phyloP scores from a whole-genome alignment of 805 yeast species.

The Komagataella populi region DNA sequence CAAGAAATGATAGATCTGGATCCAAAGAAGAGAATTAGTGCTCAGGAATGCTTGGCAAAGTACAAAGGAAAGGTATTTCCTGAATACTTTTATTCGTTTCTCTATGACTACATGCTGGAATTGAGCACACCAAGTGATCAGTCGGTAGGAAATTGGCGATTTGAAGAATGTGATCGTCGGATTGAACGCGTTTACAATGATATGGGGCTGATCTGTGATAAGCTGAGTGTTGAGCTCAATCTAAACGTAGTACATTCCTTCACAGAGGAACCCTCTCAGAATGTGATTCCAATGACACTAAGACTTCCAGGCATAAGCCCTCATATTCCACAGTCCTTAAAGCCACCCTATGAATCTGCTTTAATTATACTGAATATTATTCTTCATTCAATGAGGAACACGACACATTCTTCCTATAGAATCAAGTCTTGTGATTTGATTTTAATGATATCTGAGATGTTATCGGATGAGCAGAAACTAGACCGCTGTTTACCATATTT shows the following conservation, averaged over 20 bases:
- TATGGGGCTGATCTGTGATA: slow-evolving; percentile 34
- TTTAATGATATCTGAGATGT: slow-evolving; percentile 58
- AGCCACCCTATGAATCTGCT: slow-evolving; percentile 28
- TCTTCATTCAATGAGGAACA: slow-evolving; percentile 45
- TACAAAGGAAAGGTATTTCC: slow-evolving; percentile 50
- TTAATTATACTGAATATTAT: slow-evolving; percentile 45
- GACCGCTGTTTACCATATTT: slow-evolving; percentile 80
- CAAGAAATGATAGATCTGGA: slow-evolving; percentile 48
- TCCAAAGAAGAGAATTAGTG: slow-evolving; percentile 46
- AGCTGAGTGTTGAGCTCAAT: slow-evolving; percentile 21
- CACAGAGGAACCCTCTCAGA: slow-evolving; percentile 5
- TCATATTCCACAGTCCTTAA: slow-evolving; percentile 27
- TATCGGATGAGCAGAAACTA: slow-evolving; percentile 72
- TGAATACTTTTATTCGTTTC: slow-evolving; percentile 47
- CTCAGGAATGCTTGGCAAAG: slow-evolving; percentile 35
- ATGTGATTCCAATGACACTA: slow-evolving; percentile 24
- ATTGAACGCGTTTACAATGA: slow-evolving; percentile 46
- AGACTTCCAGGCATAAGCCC: slow-evolving; percentile 39
- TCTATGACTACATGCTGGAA: slow-evolving; percentile 52
- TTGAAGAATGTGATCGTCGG: slow-evolving; percentile 36
- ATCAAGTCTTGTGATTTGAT: slow-evolving; percentile 66
- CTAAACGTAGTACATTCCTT: slow-evolving; percentile 3
- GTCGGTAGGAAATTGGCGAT: slow-evolving; percentile 1
- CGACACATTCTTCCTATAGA: slow-evolving; percentile 45
- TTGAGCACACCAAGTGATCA: slow-evolving; percentile 12